A percentile compares a stretch with the other conserved stretches of the same genome.
phyloP scores from a whole-genome alignment of 495 filamentous ascomycete species.

The Aspergillus haitiensis region DNA sequence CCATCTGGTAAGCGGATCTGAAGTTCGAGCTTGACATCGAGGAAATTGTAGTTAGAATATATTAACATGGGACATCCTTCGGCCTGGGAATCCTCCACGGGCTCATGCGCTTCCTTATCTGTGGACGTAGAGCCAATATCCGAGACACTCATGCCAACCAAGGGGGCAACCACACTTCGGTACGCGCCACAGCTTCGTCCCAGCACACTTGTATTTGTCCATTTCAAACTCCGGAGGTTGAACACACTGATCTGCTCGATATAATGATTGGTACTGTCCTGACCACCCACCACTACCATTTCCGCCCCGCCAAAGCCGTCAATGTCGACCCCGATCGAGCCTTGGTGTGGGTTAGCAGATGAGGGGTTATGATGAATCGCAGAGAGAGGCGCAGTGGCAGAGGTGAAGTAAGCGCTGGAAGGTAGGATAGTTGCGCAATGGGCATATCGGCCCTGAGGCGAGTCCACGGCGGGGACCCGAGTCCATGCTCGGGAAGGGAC shows the following conservation, averaged over 20 bases:
- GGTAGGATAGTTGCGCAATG: conserved; percentile 94
- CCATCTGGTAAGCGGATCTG: conserved; percentile 87
- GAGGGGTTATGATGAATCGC: conserved; percentile 88
- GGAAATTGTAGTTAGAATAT: conserved; percentile 98
- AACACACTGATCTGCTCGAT: conserved; percentile 98
- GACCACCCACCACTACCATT: conserved; percentile 95
- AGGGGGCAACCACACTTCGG: conserved; percentile 86
- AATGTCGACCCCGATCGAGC: conserved; percentile 78
- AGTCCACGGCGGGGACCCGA: conserved; percentile 72
- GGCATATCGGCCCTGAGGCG: conserved; percentile 92
- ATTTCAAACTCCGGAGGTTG: conserved; percentile 93
- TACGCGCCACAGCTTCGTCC: conserved; percentile 94
- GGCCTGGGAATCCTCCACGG: conserved; percentile 39
- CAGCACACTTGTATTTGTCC: conserved; percentile 81
- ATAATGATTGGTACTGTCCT: conserved; percentile 96
- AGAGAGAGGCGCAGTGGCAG: conserved; percentile 75
- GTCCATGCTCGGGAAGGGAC: conserved; percentile 84
- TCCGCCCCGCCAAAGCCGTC: conserved; percentile 92
- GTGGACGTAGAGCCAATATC: conserved; percentile 63
- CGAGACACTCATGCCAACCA: conserved; percentile 66
- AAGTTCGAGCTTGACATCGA: conserved; percentile 93
- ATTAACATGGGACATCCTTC: conserved; percentile 87
- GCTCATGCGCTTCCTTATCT: conserved; percentile 39
- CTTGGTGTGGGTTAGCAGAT: conserved; percentile 75
- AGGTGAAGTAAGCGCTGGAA: conserved; percentile 82